These are phyloP conservation scores for Podila epicladia DNA, from an alignment of 192 early-diverging fungal genomes.

Conservation along the genomic window DNA sequence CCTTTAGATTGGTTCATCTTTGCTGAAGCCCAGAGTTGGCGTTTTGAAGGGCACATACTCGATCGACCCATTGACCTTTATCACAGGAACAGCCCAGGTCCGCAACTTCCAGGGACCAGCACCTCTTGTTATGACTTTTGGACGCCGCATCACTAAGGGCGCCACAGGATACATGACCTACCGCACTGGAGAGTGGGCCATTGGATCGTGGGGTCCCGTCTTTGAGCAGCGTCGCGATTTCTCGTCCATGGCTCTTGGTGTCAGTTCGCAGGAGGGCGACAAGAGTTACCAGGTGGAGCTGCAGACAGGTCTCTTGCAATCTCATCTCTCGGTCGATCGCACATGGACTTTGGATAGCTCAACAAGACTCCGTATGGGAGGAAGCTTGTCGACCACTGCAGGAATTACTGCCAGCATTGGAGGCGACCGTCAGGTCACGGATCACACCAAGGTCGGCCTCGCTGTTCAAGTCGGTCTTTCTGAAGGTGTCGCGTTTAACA, in stretches of 20 bases:
- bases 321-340: conserved; percentile 61
- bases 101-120: conserved; percentile 73
- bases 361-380: conserved; percentile 54
- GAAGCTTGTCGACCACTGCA: conserved; percentile 57
- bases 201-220: conserved; percentile 71
- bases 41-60: conserved; percentile 69
- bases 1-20: conserved; percentile 60
- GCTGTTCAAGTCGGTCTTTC: conserved; percentile 68
- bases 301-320: conserved; percentile 66
- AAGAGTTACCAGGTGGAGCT: conserved; percentile 58
- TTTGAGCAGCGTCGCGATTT: conserved; percentile 48
- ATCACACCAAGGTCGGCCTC: conserved; percentile 65
- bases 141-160: conserved; percentile 67
- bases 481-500: conserved; percentile 66
- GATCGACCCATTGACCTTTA: conserved; percentile 66
- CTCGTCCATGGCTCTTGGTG: conserved; percentile 62
- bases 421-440: conserved; percentile 63
- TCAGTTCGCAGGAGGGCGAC: conserved; percentile 56
- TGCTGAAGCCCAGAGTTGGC: conserved; percentile 62
- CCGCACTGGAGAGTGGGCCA: conserved; percentile 77
- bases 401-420: conserved; percentile 62
- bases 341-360: conserved; percentile 55
- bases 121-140: conserved; percentile 65
- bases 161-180: conserved; percentile 82
- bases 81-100: conserved; percentile 66